Evolutionary conservation across 257 asterid species (phyloP), one percentile per base, ranked within the genome.

Genomic region (Ilex aquifolium): DNA sequence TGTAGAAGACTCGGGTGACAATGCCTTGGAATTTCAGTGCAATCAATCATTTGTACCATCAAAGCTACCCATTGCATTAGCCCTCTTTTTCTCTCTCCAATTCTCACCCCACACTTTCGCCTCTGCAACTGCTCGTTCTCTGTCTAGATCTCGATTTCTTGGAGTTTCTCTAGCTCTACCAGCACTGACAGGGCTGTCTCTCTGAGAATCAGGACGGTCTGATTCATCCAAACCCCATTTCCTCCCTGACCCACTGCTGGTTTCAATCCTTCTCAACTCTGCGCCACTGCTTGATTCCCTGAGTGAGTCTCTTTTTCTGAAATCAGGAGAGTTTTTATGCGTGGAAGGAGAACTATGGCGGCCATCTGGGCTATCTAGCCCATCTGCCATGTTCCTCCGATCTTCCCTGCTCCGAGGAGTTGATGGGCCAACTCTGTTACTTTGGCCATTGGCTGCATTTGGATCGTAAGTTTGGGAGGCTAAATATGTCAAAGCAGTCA

Each of bases 71-170:
- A 40, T 65, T 27, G 70, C 77, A 54, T 70, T 73, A 3, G 65
- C 71, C 49, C 68, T 72, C 77, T 79, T 84, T 46, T 73, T 77
- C 54, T 81, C 96, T 69, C 95, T 82, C 95, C 87, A 80, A 62
- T 82, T 86, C 75, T 83, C 95, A 0, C 97, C 97, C 98, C 97
- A 92, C 32, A 92, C 95, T 75, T 85, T 92, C 0, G 98, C 98
- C 76, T 82, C 77, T 5, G 98, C 96, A 69, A 92, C 97, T 2
- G 91, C 95, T 0, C 93, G 89, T 62, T 88, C 96, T 59, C 96
- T 77, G 46, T 88, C 92, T 32, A 85, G 50, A 65, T 80, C 95
- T 10, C 92, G 74, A 57, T 83, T 85, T 77, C 80, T 86, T 13
- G 75, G 84, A 40, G 83, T 76, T 32, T 78, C 95, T 65, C 86